Conservation (phyloP, 768 basidiomycete genomes). For the Myochromella boudieri region DNA sequence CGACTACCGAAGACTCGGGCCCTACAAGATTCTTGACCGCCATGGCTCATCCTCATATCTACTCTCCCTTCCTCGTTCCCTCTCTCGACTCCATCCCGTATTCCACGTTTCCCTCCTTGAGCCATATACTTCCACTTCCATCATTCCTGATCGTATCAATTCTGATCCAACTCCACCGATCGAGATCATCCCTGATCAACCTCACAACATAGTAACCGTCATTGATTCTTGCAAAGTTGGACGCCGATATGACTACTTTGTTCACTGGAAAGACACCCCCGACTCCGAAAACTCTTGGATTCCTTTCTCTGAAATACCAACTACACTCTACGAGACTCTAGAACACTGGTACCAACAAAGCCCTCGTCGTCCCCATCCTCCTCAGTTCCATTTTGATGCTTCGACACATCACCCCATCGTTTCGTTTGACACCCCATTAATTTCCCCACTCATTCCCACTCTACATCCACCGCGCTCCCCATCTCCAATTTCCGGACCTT, state of each 20-base stretch:
- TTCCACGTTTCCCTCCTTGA: slow-evolving; percentile 4
- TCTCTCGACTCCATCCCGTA: slow-evolving; percentile 3
- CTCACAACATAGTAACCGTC: neutral
- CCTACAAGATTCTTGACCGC: neutral
- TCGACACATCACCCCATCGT: neutral
- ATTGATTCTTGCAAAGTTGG: slow-evolving; percentile 9
- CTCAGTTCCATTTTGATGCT: slow-evolving; percentile 3
- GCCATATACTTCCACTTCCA: neutral
- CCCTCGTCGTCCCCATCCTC: slow-evolving; percentile 3
- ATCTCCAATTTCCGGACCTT: slow-evolving; percentile 11
- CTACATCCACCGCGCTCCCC: slow-evolving; percentile 1
- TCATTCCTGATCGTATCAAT: neutral
- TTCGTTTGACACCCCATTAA: neutral
- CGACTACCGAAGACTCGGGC: slow-evolving; percentile 4
- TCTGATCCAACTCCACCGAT: neutral
- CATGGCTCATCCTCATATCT: neutral
- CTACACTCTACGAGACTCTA: slow-evolving; percentile 6
- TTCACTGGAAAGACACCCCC: slow-evolving; percentile 1
- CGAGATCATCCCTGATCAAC: neutral
- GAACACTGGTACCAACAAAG: slow-evolving; percentile 1
- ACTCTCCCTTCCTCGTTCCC: slow-evolving; percentile 1
- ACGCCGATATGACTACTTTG: slow-evolving; percentile 3
- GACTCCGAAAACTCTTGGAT: slow-evolving; percentile 17
- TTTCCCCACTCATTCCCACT: neutral
- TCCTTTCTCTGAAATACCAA: slow-evolving; percentile 6